phyloP scores from a whole-genome alignment of 2,329 filamentous ascomycete species.

The Bipolaris cookei region DNA sequence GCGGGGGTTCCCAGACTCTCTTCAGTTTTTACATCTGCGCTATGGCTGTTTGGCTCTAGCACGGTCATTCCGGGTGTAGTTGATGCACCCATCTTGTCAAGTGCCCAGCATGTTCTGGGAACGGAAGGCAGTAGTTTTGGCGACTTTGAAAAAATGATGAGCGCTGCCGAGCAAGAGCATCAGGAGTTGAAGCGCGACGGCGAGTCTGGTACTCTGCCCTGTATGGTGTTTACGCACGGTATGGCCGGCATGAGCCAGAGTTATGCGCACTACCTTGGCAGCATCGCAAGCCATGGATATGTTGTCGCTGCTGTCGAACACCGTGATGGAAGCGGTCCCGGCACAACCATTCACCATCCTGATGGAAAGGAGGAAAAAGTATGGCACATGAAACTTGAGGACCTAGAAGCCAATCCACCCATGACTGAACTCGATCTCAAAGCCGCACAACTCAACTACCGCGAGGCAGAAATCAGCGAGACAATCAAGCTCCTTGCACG shows the following conservation, averaged over 20 bases:
- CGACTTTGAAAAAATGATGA: constrained; percentile 25
- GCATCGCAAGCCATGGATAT: constrained; percentile 55
- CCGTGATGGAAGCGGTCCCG: constrained; percentile 55
- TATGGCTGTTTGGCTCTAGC: constrained; percentile 52
- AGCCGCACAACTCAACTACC: constrained; percentile 52
- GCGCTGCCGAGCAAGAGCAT: constrained; percentile 28
- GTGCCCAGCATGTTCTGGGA: constrained; percentile 26
- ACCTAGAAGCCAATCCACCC: constrained; percentile 43
- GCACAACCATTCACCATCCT: constrained; percentile 49
- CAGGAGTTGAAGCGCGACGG: constrained; percentile 36
- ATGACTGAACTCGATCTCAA: constrained; percentile 49
- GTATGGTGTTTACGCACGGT: constrained; percentile 56
- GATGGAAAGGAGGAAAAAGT: constrained; percentile 44
- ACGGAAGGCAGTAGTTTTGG: constrained; percentile 28
- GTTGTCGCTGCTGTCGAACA: constrained; percentile 57
- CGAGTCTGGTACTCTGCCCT: constrained; percentile 45
- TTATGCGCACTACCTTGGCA: constrained; percentile 56
- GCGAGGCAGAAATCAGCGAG: constrained; percentile 55
- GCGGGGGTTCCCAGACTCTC: constrained; percentile 41
- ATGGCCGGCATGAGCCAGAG: constrained; percentile 55
- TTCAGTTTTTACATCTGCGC: constrained; percentile 50
- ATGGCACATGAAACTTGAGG: constrained; percentile 47
- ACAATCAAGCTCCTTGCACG: constrained; percentile 51
- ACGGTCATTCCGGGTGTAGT: constrained; percentile 54
- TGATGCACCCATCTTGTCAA: constrained; percentile 50